phyloP scores from a whole-genome alignment of 345 rosid species.

The Arabis alpina region DNA sequence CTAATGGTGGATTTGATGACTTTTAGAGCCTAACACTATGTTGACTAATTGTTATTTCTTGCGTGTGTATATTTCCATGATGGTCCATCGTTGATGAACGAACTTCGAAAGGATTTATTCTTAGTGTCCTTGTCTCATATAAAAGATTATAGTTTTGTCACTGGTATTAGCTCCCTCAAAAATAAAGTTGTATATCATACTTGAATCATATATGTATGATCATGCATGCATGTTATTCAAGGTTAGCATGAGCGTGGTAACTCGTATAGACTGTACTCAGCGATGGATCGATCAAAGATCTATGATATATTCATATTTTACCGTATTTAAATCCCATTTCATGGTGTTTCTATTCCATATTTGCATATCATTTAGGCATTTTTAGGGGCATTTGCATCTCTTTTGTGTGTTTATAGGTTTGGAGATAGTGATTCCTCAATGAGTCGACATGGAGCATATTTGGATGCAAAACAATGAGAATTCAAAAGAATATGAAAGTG shows the following conservation, averaged over 20 bases:
- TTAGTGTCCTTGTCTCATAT: neutral
- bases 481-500: too few relatives aligned
- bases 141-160: neutral
- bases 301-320: too few relatives aligned
- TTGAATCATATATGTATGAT: neutral
- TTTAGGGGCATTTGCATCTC: too few relatives aligned
- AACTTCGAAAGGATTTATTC: neutral
- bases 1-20: too few relatives aligned
- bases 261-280: constrained; percentile 7
- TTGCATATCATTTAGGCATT: too few relatives aligned
- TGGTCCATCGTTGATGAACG: neutral
- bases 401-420: too few relatives aligned
- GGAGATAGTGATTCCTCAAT: too few relatives aligned
- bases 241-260: neutral
- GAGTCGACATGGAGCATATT: too few relatives aligned
- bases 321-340: too few relatives aligned
- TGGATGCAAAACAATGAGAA: too few relatives aligned
- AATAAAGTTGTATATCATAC: neutral
- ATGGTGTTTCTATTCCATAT: too few relatives aligned
- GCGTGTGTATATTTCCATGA: neutral
- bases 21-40: too few relatives aligned
- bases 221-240: neutral
- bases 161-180: neutral
- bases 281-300: neutral
- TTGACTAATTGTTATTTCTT: neutral